These are phyloP conservation scores for Arachis hypogaea DNA, from an alignment of 306 rosid genomes.

Conservation along the genomic window DNA sequence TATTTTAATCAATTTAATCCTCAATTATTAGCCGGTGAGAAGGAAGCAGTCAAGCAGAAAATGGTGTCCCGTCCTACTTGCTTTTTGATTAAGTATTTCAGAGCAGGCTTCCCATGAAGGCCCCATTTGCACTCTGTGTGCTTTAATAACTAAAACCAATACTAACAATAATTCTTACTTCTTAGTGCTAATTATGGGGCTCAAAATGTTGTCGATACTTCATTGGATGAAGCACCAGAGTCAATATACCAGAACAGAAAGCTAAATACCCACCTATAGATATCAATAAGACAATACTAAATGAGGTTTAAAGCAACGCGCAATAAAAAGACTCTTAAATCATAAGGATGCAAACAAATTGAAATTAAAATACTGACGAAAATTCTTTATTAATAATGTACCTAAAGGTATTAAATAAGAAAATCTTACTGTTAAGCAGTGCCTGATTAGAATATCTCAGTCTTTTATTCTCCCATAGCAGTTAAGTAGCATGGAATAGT, in stretches of 20 bases:
- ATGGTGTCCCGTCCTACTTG: slow-evolving; percentile 35
- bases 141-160: background rate
- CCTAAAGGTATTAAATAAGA: background rate
- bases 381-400: background rate
- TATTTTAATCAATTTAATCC: background rate
- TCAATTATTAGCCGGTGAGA: slow-evolving; percentile 33
- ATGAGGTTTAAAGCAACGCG: background rate
- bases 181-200: slow-evolving; percentile 22
- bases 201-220: slow-evolving; percentile 32
- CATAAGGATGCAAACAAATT: background rate
- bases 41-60: slow-evolving; percentile 22
- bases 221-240: slow-evolving; percentile 17
- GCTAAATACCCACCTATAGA: slow-evolving; percentile 12
- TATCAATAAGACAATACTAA: background rate
- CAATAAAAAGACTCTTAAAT: background rate
- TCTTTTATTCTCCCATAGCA: background rate
- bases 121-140: slow-evolving; percentile 21
- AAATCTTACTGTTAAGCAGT: too few relatives aligned
- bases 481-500: too few relatives aligned
- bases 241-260: slow-evolving; percentile 24
- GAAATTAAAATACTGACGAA: too few relatives aligned
- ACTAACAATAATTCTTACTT: slow-evolving; percentile 27
- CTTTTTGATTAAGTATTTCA: slow-evolving; percentile 19
- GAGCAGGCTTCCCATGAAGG: slow-evolving; percentile 15
- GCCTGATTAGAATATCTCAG: background rate